These are phyloP conservation scores for Aurinia saxatilis DNA, from an alignment of 345 rosid genomes.

Conservation along the genomic window DNA sequence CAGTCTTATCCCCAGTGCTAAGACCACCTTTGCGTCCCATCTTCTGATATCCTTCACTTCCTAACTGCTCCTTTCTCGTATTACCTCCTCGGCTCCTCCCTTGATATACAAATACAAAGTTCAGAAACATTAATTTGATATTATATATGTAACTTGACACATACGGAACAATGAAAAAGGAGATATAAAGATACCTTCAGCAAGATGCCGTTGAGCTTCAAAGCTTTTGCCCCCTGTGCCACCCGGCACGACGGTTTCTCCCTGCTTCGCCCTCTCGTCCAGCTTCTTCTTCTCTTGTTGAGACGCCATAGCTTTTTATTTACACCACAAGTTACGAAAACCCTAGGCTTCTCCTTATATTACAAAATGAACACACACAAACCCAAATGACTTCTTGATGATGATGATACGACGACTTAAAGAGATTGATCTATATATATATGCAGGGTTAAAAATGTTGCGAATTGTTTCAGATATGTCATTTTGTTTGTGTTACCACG, in stretches of 20 bases:
- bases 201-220: conserved; percentile 82
- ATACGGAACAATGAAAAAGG: neutral
- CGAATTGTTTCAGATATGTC: neutral
- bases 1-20: conserved; percentile 32
- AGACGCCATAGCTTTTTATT: conserved; percentile 33
- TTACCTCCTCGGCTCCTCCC: conserved; percentile 64
- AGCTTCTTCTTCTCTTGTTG: conserved; percentile 48
- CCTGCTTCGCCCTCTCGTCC: conserved; percentile 61
- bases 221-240: conserved; percentile 92
- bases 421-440: neutral
- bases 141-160: neutral
- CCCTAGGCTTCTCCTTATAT: neutral
- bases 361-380: neutral
- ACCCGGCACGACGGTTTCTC: conserved; percentile 73
- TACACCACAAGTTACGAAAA: neutral
- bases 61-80: conserved; percentile 50
- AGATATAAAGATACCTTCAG: conserved; percentile 42
- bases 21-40: conserved; percentile 53
- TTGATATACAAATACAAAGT: neutral
- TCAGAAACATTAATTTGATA: neutral
- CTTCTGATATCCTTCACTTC: conserved; percentile 54
- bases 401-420: neutral
- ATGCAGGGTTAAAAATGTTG: neutral
- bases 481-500: neutral
- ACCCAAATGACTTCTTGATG: neutral